Conservation (phyloP, 371 early-diverging fungal species). For the Mortierella sp. region DNA sequence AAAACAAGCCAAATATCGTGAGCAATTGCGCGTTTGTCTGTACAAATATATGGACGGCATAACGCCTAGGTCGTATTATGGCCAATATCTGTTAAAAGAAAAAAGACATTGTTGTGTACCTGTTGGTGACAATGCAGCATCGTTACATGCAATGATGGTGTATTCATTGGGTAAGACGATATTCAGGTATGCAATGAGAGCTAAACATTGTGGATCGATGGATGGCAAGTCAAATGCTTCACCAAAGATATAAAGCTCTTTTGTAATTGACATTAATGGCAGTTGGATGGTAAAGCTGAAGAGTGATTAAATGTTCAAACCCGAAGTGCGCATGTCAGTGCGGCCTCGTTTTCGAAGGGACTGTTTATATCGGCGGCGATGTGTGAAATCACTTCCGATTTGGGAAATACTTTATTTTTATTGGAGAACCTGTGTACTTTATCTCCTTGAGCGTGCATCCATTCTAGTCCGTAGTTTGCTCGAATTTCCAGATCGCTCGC, state of each 20-base stretch:
- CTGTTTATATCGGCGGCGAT: not conserved
- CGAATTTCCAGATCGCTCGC: not conserved
- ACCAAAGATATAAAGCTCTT: slow-evolving; percentile 71
- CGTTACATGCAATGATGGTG: slow-evolving; percentile 14
- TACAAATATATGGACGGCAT: not conserved
- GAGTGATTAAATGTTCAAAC: not conserved
- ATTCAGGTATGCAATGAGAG: slow-evolving; percentile 66
- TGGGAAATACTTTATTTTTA: not conserved
- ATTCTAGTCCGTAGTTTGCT: not conserved
- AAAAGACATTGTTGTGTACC: not conserved
- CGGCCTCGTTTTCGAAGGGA: not conserved
- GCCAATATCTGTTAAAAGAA: not conserved
- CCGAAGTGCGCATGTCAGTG: not conserved
- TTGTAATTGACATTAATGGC: not conserved
- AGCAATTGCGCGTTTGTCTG: not conserved
- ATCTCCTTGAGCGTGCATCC: not conserved
- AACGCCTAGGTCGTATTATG: not conserved
- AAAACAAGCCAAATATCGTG: not conserved
- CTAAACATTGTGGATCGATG: slow-evolving; percentile 71
- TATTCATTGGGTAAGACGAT: slow-evolving; percentile 44
- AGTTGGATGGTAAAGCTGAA: not conserved
- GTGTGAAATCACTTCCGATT: not conserved
- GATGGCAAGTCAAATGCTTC: slow-evolving; percentile 69
- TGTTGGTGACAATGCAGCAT: slow-evolving; percentile 15
- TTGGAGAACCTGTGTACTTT: not conserved